Evolutionary conservation across 768 basidiomycete species (phyloP).

Genomic region (Pleurotus salmoneostramineus): DNA sequence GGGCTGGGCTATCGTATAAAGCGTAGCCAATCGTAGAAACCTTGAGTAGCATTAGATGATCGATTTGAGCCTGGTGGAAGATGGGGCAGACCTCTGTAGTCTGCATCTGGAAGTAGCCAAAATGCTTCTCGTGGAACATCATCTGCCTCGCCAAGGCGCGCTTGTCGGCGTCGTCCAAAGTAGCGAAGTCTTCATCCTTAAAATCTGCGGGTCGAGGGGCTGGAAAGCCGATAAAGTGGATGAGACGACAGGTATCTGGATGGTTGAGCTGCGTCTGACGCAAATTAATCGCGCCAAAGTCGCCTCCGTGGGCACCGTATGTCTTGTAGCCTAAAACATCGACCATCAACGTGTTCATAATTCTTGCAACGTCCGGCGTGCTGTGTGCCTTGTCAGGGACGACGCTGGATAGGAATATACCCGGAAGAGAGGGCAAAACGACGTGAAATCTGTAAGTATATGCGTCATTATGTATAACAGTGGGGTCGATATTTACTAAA

Average conservation of each 20-base stretch:
- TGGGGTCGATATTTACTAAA: neutral
- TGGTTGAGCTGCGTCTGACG: conserved; percentile 5
- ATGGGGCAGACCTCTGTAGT: neutral
- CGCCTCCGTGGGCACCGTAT: conserved; percentile 8
- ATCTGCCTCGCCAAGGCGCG: neutral
- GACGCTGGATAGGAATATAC: conserved; percentile 2
- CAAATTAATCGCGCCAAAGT: conserved; percentile 6
- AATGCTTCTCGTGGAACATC: neutral
- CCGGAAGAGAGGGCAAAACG: conserved; percentile 8
- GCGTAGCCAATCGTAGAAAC: conserved; percentile 2
- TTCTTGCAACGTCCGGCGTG: conserved; percentile 3
- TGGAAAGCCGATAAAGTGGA: conserved; percentile 1
- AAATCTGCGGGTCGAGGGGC: conserved; percentile 2
- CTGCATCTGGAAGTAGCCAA: conserved; percentile 2
- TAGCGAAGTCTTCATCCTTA: neutral
- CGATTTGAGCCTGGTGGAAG: too few species aligned
- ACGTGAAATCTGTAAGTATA: conserved; percentile 3
- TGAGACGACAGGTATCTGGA: neutral
- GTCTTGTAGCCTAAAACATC: conserved; percentile 6
- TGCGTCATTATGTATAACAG: neutral
- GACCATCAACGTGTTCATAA: conserved; percentile 6
- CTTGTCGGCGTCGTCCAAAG: neutral
- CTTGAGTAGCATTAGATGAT: neutral
- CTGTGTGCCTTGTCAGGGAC: conserved; percentile 2
- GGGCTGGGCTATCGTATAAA: neutral